Conservation (phyloP, 345 rosid genomes). For the Moringa oleifera region DNA sequence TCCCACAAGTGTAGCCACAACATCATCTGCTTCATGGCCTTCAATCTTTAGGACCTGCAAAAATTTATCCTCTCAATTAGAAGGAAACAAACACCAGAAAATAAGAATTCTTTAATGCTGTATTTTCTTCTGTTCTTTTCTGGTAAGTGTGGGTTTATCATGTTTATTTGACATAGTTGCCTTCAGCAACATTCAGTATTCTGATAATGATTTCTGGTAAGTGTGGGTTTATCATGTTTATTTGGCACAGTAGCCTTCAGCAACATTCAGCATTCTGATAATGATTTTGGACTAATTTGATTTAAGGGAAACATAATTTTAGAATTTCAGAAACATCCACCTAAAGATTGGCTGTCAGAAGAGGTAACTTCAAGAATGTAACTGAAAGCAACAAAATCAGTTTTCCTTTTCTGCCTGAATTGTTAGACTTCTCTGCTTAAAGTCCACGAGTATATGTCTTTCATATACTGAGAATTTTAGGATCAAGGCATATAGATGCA, state of each 20-base stretch:
- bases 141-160: background rate
- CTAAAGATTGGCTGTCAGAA: background rate
- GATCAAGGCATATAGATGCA: too few relatives aligned
- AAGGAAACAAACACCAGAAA: background rate
- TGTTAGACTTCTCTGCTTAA: too few relatives aligned
- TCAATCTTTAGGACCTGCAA: constrained; percentile 64
- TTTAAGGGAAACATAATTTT: background rate
- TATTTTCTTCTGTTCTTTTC: background rate
- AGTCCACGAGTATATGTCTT: too few relatives aligned
- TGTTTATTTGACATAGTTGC: background rate
- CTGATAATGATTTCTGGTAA: background rate
- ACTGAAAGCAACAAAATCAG: too few relatives aligned
- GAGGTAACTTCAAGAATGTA: too few relatives aligned
- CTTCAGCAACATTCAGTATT: background rate
- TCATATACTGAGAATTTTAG: too few relatives aligned
- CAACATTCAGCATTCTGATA: background rate
- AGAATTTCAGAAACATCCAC: background rate
- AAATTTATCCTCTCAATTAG: constrained; percentile 10
- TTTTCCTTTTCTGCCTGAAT: too few relatives aligned
- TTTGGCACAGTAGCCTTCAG: background rate
- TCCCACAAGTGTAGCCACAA: constrained; percentile 68
- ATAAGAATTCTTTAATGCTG: background rate
- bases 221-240: too few relatives aligned
- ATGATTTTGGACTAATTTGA: too few relatives aligned
- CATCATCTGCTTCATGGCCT: constrained; percentile 92